A percentile compares a stretch with the other conserved stretches of the same genome.
Conservation (phyloP, 345 rosid species). For the Brassica cretica region DNA sequence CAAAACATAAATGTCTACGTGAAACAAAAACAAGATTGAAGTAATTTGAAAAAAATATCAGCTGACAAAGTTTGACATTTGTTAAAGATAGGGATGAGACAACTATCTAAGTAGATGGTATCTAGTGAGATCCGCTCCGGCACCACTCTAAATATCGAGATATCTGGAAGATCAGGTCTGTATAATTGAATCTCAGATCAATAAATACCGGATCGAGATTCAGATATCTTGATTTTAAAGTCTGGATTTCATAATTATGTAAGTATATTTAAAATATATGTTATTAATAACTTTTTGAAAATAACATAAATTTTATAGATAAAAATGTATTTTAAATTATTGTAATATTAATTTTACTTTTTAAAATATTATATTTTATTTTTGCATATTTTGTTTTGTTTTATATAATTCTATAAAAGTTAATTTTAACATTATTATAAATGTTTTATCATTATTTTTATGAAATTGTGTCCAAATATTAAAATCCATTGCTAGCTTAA, state of each 20-base stretch:
- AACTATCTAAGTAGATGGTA: not conserved
- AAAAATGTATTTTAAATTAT: too few relatives aligned
- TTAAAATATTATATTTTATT: too few relatives aligned
- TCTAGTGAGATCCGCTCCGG: not conserved
- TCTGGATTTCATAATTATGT: not conserved
- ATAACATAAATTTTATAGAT: not conserved
- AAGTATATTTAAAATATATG: not conserved
- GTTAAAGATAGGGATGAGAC: not conserved
- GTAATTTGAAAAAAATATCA: not conserved
- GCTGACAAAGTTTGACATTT: not conserved
- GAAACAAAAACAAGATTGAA: not conserved
- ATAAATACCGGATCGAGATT: not conserved
- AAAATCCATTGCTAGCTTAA: not conserved
- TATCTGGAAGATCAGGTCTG: not conserved
- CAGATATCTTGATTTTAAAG: not conserved
- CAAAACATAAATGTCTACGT: not conserved
- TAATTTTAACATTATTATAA: too few relatives aligned
- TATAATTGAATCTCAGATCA: not conserved
- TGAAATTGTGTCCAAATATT: not conserved
- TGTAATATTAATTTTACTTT: too few relatives aligned
- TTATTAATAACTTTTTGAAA: too few relatives aligned
- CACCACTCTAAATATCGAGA: not conserved
- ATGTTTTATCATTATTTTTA: too few relatives aligned
- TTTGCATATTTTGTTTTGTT: too few relatives aligned
- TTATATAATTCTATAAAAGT: too few relatives aligned